Conservation (phyloP, 2,329 filamentous ascomycete genomes). For the Cryphonectria naterciae region DNA sequence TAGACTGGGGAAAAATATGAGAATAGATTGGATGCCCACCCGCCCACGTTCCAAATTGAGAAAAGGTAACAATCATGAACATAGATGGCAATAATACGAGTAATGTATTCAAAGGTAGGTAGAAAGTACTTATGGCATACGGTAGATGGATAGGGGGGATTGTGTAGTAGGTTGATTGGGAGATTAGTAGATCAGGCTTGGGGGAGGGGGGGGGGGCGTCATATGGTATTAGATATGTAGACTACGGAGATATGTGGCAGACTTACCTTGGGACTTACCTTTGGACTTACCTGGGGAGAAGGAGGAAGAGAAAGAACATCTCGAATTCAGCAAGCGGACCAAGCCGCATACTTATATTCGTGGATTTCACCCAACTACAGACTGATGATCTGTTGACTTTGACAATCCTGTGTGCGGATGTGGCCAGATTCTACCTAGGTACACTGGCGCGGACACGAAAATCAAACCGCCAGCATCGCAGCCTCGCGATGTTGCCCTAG, state of each 20-base stretch:
- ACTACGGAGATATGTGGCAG: background rate
- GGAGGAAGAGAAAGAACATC: background rate
- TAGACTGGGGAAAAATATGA: background rate
- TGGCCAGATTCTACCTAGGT: background rate
- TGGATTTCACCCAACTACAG: background rate
- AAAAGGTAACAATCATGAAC: background rate
- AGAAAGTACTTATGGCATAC: background rate
- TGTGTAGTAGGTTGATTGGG: background rate
- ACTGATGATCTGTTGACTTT: background rate
- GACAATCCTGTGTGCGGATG: background rate
- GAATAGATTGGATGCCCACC: background rate
- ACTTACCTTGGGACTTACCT: background rate
- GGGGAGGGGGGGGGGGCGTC: too few relatives aligned
- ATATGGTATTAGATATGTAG: background rate
- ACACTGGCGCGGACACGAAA: background rate
- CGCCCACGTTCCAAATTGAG: conserved; percentile 2
- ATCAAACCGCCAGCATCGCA: background rate
- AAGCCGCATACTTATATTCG: background rate
- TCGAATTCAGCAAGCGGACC: background rate
- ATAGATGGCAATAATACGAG: background rate
- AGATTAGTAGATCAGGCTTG: too few relatives aligned
- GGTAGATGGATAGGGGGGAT: background rate
- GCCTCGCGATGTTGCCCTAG: background rate
- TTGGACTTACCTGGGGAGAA: background rate
- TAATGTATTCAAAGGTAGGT: background rate